A percentile compares a stretch with the other conserved stretches of the same genome.
These are phyloP conservation scores for Hortiboletus flavorubellus DNA, from an alignment of 768 basidiomycete genomes.

Conservation along the genomic window DNA sequence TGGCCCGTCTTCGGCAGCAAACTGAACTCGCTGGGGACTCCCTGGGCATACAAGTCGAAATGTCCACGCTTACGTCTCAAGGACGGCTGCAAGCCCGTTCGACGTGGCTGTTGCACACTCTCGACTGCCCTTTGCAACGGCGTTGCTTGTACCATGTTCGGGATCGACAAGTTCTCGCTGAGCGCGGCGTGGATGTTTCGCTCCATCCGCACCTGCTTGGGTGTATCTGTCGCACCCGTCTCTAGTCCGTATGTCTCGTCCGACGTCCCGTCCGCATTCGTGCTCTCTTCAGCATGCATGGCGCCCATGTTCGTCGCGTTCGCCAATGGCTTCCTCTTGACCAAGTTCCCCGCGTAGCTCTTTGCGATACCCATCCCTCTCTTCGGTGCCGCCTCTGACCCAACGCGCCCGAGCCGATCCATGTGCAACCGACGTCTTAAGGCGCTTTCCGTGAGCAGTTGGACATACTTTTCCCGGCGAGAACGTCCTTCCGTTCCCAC, in stretches of 20 bases:
- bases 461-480: conserved; percentile 16
- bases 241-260: not conserved
- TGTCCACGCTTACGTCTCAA: conserved; percentile 9
- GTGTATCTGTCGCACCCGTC: not conserved
- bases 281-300: not conserved
- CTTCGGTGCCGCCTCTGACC: not conserved
- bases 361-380: not conserved
- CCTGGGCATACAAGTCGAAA: conserved; percentile 16
- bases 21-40: conserved; percentile 14
- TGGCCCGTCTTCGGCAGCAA: conserved; percentile 4
- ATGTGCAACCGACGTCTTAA: conserved; percentile 17
- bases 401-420: conserved; percentile 1
- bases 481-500: not conserved
- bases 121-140: conserved; percentile 7
- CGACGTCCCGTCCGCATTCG: not conserved
- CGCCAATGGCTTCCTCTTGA: conserved; percentile 13
- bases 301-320: conserved; percentile 11
- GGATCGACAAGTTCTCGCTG: conserved; percentile 20
- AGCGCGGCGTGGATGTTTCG: conserved; percentile 7
- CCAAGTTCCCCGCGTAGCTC: not conserved
- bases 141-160: conserved; percentile 8
- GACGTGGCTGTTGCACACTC: not conserved
- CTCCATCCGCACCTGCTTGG: conserved; percentile 10
- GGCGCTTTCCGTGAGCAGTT: conserved; percentile 20
- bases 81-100: not conserved